Conservation (phyloP, 768 basidiomycete genomes). For the Suillus ampliporus region DNA sequence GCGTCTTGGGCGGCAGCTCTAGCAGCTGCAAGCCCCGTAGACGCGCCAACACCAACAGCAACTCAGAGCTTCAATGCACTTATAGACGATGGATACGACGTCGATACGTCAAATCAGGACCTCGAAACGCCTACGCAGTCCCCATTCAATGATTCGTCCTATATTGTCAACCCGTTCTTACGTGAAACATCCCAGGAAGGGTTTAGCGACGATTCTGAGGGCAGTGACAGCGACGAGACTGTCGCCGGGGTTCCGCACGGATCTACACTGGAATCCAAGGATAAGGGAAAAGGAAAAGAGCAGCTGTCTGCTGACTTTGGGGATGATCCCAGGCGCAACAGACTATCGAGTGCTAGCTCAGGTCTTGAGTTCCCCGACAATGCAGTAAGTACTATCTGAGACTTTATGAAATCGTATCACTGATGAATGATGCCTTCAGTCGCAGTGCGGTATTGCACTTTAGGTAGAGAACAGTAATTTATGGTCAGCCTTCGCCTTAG, state of each 20-base stretch:
- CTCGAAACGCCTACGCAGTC: conserved; percentile 7
- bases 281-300: neutral
- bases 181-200: conserved; percentile 1
- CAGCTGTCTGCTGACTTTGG: neutral
- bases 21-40: conserved; percentile 12
- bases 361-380: conserved; percentile 8
- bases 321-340: conserved; percentile 2
- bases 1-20: conserved; percentile 12
- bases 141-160: neutral
- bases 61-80: neutral
- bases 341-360: conserved; percentile 16
- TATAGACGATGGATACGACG: neutral
- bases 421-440: conserved; percentile 5
- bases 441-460: conserved; percentile 16
- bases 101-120: neutral
- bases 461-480: neutral
- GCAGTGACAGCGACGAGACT: conserved; percentile 10
- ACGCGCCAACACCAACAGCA: neutral
- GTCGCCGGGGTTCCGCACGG: neutral
- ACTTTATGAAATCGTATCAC: neutral
- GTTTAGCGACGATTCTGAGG: neutral
- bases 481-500: neutral
- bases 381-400: conserved; percentile 8
- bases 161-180: conserved; percentile 8
- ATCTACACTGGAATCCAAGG: conserved; percentile 2